Conservation (phyloP, 768 basidiomycete species). For the Paxillus rubicundulus region DNA sequence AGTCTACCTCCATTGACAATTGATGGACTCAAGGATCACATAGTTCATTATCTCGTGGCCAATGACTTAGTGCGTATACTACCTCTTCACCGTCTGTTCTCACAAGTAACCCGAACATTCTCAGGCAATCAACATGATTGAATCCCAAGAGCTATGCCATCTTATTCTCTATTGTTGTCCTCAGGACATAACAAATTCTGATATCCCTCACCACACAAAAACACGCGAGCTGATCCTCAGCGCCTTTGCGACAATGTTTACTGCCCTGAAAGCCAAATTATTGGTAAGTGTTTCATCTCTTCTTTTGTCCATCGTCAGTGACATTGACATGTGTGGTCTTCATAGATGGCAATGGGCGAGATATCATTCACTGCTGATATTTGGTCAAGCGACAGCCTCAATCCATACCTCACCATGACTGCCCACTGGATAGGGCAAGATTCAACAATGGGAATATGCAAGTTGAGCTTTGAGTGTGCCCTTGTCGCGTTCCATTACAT, state of each 20-base stretch:
- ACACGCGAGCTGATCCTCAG: slow-evolving; percentile 1
- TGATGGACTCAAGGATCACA: background rate
- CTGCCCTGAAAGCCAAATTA: background rate
- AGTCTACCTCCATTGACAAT: background rate
- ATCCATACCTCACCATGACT: slow-evolving; percentile 32
- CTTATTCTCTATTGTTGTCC: background rate
- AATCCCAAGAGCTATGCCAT: background rate
- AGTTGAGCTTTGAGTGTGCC: background rate
- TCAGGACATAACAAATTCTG: background rate
- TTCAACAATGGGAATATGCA: slow-evolving; percentile 1
- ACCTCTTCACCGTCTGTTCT: background rate
- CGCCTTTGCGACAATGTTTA: background rate
- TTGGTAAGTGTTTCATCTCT: background rate
- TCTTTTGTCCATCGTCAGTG: background rate
- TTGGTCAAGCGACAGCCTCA: slow-evolving; percentile 30
- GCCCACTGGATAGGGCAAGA: slow-evolving; percentile 25
- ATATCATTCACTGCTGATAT: slow-evolving; percentile 34
- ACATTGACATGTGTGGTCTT: background rate
- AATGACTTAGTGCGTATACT: background rate
- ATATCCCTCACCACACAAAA: slow-evolving; percentile 8
- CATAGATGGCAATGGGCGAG: slow-evolving; percentile 1
- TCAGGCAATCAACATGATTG: slow-evolving; percentile 1
- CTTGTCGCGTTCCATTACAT: slow-evolving; percentile 16
- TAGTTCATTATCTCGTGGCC: background rate
- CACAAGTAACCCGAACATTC: background rate